phyloP scores from a whole-genome alignment of 371 early-diverging fungal species.

The Mucor sp. region DNA sequence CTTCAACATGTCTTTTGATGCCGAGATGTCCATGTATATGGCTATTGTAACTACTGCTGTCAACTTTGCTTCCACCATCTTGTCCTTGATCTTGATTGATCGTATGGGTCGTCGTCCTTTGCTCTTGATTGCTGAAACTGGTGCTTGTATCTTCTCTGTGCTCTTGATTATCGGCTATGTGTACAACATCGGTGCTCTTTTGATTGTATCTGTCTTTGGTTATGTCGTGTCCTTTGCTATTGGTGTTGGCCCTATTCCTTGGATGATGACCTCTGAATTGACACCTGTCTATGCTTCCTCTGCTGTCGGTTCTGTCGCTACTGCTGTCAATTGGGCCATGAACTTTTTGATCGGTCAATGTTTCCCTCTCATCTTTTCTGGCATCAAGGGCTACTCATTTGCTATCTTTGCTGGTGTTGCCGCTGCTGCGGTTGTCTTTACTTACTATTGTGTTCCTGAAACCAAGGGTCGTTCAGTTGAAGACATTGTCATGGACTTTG shows the following conservation, averaged over 20 bases:
- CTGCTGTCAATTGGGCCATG: slow-evolving; percentile 63
- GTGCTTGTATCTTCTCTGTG: slow-evolving; percentile 56
- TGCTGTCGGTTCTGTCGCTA: slow-evolving; percentile 47
- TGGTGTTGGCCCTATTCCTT: slow-evolving; percentile 82
- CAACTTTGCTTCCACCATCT: slow-evolving; percentile 58
- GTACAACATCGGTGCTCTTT: slow-evolving; percentile 42
- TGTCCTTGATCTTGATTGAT: slow-evolving; percentile 48
- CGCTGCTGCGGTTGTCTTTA: slow-evolving; percentile 21
- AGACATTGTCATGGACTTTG: slow-evolving; percentile 35
- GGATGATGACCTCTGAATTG: slow-evolving; percentile 73
- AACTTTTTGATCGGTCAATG: slow-evolving; percentile 53
- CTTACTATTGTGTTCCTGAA: slow-evolving; percentile 68
- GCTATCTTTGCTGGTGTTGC: slow-evolving; percentile 51
- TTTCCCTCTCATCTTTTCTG: slow-evolving; percentile 63
- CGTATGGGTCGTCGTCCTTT: slow-evolving; percentile 41
- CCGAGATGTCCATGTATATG: slow-evolving; percentile 55
- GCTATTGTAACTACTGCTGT: slow-evolving; percentile 61
- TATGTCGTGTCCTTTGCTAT: slow-evolving; percentile 80
- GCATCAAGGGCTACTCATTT: slow-evolving; percentile 66
- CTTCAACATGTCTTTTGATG: slow-evolving; percentile 46
- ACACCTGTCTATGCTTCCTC: slow-evolving; percentile 63
- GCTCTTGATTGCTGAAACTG: slow-evolving; percentile 61
- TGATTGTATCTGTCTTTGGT: slow-evolving; percentile 66
- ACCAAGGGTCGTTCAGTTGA: slow-evolving; percentile 71
- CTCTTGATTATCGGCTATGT: slow-evolving; percentile 59